Evolutionary conservation across 2,329 filamentous ascomycete genomes (phyloP).

Genomic region (Aspergillus sp.): DNA sequence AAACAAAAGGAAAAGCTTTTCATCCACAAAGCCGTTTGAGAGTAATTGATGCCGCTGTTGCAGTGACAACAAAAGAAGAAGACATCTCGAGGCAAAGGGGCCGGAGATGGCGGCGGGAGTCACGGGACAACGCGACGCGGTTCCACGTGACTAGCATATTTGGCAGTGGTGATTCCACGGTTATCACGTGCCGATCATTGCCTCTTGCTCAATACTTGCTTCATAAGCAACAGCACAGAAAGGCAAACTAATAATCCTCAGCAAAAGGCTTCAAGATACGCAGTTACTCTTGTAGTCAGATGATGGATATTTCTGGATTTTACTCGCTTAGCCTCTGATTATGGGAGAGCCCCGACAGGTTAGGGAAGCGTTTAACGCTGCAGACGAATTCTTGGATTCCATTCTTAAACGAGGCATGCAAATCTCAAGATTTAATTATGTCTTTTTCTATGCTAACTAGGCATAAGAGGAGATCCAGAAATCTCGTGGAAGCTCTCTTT

Average conservation of each 20-base stretch:
- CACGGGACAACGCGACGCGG: slow-evolving; percentile 5
- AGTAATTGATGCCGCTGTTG: slow-evolving; percentile 3
- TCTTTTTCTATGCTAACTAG: slow-evolving; percentile 21
- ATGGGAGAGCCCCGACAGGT: slow-evolving; percentile 25
- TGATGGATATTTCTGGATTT: not conserved
- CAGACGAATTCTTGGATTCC: slow-evolving; percentile 31
- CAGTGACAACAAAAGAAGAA: slow-evolving; percentile 5
- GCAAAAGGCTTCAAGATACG: no score
- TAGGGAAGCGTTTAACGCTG: slow-evolving; percentile 28
- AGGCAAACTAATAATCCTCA: no score
- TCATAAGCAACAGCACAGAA: not conserved
- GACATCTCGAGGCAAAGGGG: not conserved
- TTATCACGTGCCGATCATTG: not conserved
- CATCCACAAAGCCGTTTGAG: slow-evolving; percentile 4
- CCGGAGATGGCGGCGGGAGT: no score
- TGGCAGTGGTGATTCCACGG: not conserved
- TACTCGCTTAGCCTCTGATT: slow-evolving; percentile 1
- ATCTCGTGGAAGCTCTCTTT: slow-evolving; percentile 27
- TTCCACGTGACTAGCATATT: slow-evolving; percentile 3
- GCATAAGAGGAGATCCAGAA: slow-evolving; percentile 36
- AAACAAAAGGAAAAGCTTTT: slow-evolving; percentile 2
- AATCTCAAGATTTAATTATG: slow-evolving; percentile 10
- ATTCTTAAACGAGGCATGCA: slow-evolving; percentile 38
- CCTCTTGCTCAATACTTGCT: not conserved
- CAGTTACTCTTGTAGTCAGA: no score